These are phyloP conservation scores for Penicillium oxalicum DNA, from an alignment of 2,329 filamentous ascomycete genomes.

Conservation along the genomic window DNA sequence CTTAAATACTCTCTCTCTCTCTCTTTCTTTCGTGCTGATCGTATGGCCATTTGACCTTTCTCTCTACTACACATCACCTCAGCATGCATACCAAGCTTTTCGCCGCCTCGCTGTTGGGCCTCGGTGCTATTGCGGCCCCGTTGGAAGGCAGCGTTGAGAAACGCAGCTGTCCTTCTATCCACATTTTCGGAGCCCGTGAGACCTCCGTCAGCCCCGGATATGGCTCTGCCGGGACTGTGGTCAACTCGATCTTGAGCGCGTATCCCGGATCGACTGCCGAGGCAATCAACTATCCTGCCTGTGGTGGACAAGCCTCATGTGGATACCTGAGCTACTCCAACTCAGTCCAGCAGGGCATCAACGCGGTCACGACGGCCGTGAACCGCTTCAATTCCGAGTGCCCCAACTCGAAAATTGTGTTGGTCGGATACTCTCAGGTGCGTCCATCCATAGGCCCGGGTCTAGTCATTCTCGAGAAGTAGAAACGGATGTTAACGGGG, in stretches of 20 bases:
- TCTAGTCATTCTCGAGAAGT: too few relatives aligned
- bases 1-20: too few relatives aligned
- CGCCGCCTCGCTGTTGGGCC: conserved; percentile 3
- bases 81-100: conserved; percentile 9
- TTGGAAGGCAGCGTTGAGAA: conserved; percentile 9
- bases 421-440: conserved; percentile 60
- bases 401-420: conserved; percentile 52
- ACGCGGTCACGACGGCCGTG: conserved; percentile 55
- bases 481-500: background rate
- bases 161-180: conserved; percentile 41
- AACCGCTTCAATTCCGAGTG: conserved; percentile 54
- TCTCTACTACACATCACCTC: background rate
- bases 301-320: conserved; percentile 55
- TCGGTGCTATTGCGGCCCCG: conserved; percentile 6
- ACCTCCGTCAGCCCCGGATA: conserved; percentile 47
- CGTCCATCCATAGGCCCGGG: conserved; percentile 3
- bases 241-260: conserved; percentile 46
- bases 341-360: conserved; percentile 53
- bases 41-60: too few relatives aligned
- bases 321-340: conserved; percentile 55
- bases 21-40: too few relatives aligned
- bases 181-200: conserved; percentile 49
- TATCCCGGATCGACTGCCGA: conserved; percentile 50
- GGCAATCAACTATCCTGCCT: conserved; percentile 56
- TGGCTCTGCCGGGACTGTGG: conserved; percentile 46